Evolutionary conservation across 129 eudicot species (phyloP).

Genomic region (Flaveria bidentis): DNA sequence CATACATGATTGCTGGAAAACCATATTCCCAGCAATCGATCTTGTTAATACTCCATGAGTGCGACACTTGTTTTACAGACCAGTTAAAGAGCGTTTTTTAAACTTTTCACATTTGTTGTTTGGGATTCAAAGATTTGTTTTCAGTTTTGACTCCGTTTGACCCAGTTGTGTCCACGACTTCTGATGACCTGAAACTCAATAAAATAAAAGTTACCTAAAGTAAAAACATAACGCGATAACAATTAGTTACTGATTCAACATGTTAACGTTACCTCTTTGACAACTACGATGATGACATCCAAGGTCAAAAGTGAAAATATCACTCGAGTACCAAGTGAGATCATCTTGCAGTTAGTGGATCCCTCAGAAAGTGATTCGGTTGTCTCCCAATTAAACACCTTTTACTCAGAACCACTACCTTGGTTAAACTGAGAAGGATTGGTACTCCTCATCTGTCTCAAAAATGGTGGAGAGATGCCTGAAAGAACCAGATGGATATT

Average conservation of each 20-base stretch:
- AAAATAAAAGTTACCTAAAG: conserved; percentile 23
- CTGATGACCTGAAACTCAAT: conserved; percentile 50
- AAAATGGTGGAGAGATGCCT: conserved; percentile 49
- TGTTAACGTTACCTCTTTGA: conserved; percentile 43
- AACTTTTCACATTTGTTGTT: conserved; percentile 38
- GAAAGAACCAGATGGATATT: conserved; percentile 22
- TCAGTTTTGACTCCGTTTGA: conserved; percentile 31
- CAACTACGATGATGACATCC: conserved; percentile 36
- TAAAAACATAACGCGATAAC: conserved; percentile 14
- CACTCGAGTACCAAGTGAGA: conserved; percentile 45
- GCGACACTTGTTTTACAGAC: conserved; percentile 37
- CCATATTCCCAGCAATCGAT: conserved; percentile 43
- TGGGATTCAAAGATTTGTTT: conserved; percentile 35
- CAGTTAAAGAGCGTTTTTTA: conserved; percentile 39
- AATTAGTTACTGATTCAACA: neutral
- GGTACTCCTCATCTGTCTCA: conserved; percentile 43
- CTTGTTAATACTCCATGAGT: conserved; percentile 34
- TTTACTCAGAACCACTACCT: conserved; percentile 51
- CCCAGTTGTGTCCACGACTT: conserved; percentile 49
- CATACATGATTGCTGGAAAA: conserved; percentile 41
- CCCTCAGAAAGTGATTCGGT: conserved; percentile 37
- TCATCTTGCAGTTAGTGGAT: conserved; percentile 43
- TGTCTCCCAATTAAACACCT: conserved; percentile 23
- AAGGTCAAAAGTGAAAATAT: conserved; percentile 45
- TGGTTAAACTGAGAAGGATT: conserved; percentile 45